A percentile compares a stretch with the other conserved stretches of the same genome.
These are phyloP conservation scores for Pseudovirgaria hyperparasitica DNA, from an alignment of 2,329 filamentous ascomycete genomes.

Conservation along the genomic window DNA sequence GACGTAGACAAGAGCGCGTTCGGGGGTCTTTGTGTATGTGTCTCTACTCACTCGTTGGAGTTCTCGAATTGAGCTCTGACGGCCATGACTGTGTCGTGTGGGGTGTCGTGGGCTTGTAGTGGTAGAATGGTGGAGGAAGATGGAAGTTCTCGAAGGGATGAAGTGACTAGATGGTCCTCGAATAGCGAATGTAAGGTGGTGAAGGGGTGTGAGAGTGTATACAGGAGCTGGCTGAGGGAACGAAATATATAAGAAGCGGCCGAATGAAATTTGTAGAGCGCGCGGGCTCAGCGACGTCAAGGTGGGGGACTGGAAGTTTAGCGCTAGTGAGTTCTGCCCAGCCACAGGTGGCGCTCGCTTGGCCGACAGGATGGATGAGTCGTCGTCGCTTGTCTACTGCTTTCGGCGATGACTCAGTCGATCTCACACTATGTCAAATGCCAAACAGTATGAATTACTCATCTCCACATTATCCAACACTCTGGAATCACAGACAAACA, in stretches of 20 bases:
- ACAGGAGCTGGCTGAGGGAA: background rate
- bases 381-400: slow-evolving; percentile 1
- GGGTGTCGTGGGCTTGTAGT: background rate
- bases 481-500: too few relatives aligned
- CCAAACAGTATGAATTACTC: too few relatives aligned
- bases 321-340: slow-evolving; percentile 5
- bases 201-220: slow-evolving; percentile 1
- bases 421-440: too few relatives aligned
- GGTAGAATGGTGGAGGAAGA: slow-evolving; percentile 1
- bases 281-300: slow-evolving; percentile 4
- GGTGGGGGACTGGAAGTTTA: slow-evolving; percentile 2
- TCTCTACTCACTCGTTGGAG: slow-evolving; percentile 63
- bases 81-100: slow-evolving; percentile 28
- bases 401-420: too few relatives aligned
- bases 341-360: slow-evolving; percentile 1
- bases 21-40: slow-evolving; percentile 7
- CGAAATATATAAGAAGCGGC: too few relatives aligned
- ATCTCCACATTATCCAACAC: too few relatives aligned
- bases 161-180: slow-evolving; percentile 1
- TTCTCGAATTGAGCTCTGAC: slow-evolving; percentile 63
- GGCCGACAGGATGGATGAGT: slow-evolving; percentile 1
- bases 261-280: slow-evolving; percentile 1
- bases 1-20: slow-evolving; percentile 8
- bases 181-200: background rate
- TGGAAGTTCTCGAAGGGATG: slow-evolving; percentile 1